Evolutionary conservation across 1,284 basidiomycete genomes (phyloP), one percentile per base, ranked within the genome.

Genomic region (Puccinia novopanici): DNA sequence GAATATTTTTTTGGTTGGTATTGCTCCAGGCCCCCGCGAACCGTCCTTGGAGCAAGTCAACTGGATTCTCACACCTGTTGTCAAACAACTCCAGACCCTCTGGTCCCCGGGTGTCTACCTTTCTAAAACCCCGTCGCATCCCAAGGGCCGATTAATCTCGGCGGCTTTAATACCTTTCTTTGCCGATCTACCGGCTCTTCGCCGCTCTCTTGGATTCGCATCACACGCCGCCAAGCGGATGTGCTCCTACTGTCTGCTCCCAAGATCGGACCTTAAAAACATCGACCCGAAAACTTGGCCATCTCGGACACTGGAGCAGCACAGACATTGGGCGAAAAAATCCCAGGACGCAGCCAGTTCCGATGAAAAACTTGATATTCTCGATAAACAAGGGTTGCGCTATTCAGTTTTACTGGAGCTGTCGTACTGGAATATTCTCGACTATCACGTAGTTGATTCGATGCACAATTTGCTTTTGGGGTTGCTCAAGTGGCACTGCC

Each of bases 21-120:
- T 87, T 54, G 84, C 87, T 19, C 87, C 87, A 17, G 86, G 86
- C 12, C 87, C 86, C 3, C 81, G 83, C 12, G 85, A 87, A 76
- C 87, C 87, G 0, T 82, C 82, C 34, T 71, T 84, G 0, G 84
- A 84, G 12, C 59, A 84, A 22, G 74, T 86, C 34, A 86, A 87
- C 73, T 84, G 84, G 48, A 84, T 84, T 71, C 54, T 87, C 0
- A 15, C 52, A 22, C 85, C 84, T 3, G 50, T 87, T 1, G 82
- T 86, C 12, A 81, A 85, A n/a, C 83, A 85, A n/a, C 81, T 87
- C 9, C 27, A 83, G 1, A 68, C 74, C 10, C 82, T 86, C 30
- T 87, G 85, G 84, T 19, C 82, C 17, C 63, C 76, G 13, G 87
- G 87, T 0, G 79, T 86, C 5, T 76, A 24, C 40, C 19, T 77